Base-by-base conservation (phyloP, 805 yeast species). In the Groenewaldozyma salmanticensis region DNA sequence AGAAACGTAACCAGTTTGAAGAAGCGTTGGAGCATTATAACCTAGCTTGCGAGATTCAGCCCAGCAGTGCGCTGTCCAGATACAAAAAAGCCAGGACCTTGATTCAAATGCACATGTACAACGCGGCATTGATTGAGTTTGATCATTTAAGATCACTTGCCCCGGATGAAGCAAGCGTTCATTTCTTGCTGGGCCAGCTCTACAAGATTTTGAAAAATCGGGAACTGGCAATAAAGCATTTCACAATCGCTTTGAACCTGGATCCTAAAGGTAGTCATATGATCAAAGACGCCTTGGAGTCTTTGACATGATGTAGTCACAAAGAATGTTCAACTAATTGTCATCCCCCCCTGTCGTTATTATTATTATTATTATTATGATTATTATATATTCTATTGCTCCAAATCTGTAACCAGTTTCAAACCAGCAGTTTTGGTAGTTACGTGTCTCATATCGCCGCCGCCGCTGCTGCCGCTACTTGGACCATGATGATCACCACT, bases 131-230 rank as follows among this genome's bases (percentile, higher is more conserved):
- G 43, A 70, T 68, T 31, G 83, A 78, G 55, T 82, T 92, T 55
- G 87, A 83, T 53, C 68, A 70, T 36, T 70, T 92, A 40, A 75
- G 74, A 48, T 72, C 75, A 21, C 62, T 85, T 41, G 95, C 94
- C 0, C 96, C 98, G 0, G 94, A 90, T 58, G 97, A 90, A 58
- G 94, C 96, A 0, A 79, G 85, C 40, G 95, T 90, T 21, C 97
- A 90, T 60, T 86, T 82, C 60, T 64, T 88, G 33, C 66, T 92
- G 35, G 98, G 96, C 7, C 86, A 86, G 54, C 68, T 88, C 41
- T 86, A 87, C 69, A 83, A 79, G 52, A 72, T 80, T 22, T 75
- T 81, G 48, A 79, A 79, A 21, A 77, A 83, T 46, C 80, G 77
- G 52, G 76, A 74, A 50, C 78, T 72, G 48, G 97, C 98, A 1